These are phyloP conservation scores for Rhodotorula toruloides DNA, from an alignment of 768 basidiomycete genomes.

Conservation along the genomic window DNA sequence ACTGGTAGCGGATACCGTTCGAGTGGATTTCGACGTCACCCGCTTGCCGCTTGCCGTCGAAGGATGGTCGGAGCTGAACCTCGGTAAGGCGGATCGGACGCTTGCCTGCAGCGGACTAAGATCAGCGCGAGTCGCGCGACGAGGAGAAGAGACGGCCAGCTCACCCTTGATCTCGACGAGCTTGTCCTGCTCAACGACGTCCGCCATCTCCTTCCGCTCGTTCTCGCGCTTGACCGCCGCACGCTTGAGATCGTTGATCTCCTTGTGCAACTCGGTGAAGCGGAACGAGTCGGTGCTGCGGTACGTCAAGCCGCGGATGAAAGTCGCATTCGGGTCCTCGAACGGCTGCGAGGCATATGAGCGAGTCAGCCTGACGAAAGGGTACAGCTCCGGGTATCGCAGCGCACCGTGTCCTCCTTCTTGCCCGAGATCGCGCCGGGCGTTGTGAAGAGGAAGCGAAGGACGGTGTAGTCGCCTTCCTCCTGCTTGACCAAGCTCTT, in stretches of 20 bases:
- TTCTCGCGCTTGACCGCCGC: constrained; percentile 95
- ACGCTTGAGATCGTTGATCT: constrained; percentile 92
- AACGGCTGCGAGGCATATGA: constrained; percentile 61
- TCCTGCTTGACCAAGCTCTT: constrained; percentile 98
- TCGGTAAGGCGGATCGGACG: constrained; percentile 80
- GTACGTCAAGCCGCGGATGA: constrained; percentile 90
- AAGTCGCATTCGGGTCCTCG: constrained; percentile 92
- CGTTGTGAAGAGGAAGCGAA: constrained; percentile 97
- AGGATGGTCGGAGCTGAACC: constrained; percentile 84
- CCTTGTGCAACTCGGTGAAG: constrained; percentile 79
- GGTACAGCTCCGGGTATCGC: constrained; percentile 17
- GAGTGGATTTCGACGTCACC: constrained; percentile 99
- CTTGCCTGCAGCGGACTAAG: constrained; percentile 47
- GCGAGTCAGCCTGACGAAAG: background rate
- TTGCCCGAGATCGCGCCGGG: constrained; percentile 95
- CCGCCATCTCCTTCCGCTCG: constrained; percentile 96
- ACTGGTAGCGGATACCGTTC: constrained; percentile 90
- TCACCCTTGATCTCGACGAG: constrained; percentile 77
- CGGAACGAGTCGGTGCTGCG: constrained; percentile 83
- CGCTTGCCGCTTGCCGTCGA: constrained; percentile 88
- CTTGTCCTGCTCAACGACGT: constrained; percentile 90
- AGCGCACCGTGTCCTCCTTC: constrained; percentile 87
- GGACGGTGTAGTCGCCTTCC: constrained; percentile 87
- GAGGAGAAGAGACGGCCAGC: background rate
- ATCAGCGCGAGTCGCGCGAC: background rate